phyloP scores from a whole-genome alignment of 2,329 filamentous ascomycete genomes.

The Zymoseptoria passerinii region DNA sequence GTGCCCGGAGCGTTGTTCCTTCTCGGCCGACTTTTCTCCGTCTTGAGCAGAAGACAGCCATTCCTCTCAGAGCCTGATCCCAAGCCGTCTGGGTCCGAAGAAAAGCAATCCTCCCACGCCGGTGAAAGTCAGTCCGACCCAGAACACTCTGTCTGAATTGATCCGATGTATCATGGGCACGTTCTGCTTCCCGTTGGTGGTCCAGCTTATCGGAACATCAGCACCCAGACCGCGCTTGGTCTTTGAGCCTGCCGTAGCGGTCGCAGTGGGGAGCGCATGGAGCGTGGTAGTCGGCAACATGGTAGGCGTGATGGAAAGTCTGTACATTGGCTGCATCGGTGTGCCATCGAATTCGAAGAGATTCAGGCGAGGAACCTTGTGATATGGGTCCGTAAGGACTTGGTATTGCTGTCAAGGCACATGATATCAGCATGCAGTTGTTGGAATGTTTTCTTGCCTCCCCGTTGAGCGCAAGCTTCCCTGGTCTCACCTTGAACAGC shows the following conservation, averaged over 20 bases:
- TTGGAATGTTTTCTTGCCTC: not conserved
- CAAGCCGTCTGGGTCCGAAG: conserved; percentile 33
- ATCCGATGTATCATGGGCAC: conserved; percentile 29
- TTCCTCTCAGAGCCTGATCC: conserved; percentile 17
- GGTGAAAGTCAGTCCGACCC: conserved; percentile 42
- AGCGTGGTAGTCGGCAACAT: conserved; percentile 64
- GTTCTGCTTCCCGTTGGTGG: conserved; percentile 21
- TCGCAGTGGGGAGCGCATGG: conserved; percentile 43
- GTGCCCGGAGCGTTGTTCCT: too few species aligned
- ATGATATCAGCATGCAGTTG: not conserved
- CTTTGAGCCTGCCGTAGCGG: conserved; percentile 30
- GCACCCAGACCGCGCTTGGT: conserved; percentile 19
- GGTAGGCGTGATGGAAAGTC: conserved; percentile 53
- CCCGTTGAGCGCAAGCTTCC: not conserved
- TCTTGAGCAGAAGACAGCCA: not conserved
- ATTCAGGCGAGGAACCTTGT: conserved; percentile 54
- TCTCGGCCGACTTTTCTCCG: not conserved
- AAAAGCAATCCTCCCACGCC: conserved; percentile 42
- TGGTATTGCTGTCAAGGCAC: conserved; percentile 34
- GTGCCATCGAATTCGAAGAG: conserved; percentile 56
- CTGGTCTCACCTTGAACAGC: conserved; percentile 47
- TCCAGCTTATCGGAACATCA: conserved; percentile 36
- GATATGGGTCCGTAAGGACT: conserved; percentile 50
- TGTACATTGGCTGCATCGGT: conserved; percentile 60
- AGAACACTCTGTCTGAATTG: conserved; percentile 42